Conservation (phyloP, 257 asterid species). For the Salvia splendens region DNA sequence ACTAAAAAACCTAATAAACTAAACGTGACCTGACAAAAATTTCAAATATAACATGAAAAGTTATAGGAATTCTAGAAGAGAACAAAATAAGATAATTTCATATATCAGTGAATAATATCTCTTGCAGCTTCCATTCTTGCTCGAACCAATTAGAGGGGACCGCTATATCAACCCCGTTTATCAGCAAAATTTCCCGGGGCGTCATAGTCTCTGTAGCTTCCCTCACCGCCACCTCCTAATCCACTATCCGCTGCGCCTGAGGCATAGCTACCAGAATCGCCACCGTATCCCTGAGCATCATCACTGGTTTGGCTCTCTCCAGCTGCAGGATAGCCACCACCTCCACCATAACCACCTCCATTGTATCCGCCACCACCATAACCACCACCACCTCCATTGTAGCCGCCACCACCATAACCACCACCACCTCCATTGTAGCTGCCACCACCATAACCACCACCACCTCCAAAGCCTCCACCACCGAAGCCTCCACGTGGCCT, state of each 20-base stretch:
- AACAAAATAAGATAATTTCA: not conserved
- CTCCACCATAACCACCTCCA: slow-evolving; percentile 32
- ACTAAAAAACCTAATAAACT: not conserved
- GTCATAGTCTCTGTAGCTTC: slow-evolving; percentile 31
- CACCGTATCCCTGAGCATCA: slow-evolving; percentile 38
- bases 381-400: slow-evolving; percentile 30
- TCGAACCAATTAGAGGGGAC: slow-evolving; percentile 11
- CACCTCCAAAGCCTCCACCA: slow-evolving; percentile 32
- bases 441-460: slow-evolving; percentile 12
- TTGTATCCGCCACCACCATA: slow-evolving; percentile 22
- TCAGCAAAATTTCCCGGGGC: slow-evolving; percentile 39
- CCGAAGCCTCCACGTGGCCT: slow-evolving; percentile 40
- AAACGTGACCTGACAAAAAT: not conserved
- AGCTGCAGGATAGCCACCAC: slow-evolving; percentile 21
- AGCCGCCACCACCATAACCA: no score
- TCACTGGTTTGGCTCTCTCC: slow-evolving; percentile 29
- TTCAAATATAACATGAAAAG: not conserved
- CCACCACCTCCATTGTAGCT: slow-evolving; percentile 28
- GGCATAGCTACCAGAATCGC: slow-evolving; percentile 23
- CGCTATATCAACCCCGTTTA: slow-evolving; percentile 42
- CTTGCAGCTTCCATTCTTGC: slow-evolving; percentile 18
- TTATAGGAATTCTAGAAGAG: not conserved
- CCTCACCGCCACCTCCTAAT: slow-evolving; percentile 32
- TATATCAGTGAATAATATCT: not conserved
- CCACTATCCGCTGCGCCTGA: slow-evolving; percentile 14